Percentiles rank a stretch among this genome's conserved stretches.
Evolutionary conservation across 208 protist species (phyloP).

Genomic region (Crithidia brevicula): DNA sequence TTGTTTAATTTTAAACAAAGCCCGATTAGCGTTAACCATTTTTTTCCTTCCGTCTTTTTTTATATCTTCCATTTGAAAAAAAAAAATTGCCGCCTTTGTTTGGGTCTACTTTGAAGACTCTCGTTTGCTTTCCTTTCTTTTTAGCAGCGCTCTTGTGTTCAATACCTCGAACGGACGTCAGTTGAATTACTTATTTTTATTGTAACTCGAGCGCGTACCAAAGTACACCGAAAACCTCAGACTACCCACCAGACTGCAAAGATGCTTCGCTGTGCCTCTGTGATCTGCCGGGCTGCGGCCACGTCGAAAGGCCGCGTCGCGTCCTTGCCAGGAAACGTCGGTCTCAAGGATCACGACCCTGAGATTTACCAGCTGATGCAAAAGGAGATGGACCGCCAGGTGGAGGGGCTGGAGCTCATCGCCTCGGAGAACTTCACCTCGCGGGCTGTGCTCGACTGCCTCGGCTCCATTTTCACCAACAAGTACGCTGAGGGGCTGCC

Average conservation of each 20-base stretch:
- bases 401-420: slow-evolving; percentile 89
- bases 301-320: slow-evolving; percentile 1
- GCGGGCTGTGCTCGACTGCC: slow-evolving; percentile 96
- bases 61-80: too few species aligned
- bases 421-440: slow-evolving; percentile 99
- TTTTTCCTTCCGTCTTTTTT: background rate
- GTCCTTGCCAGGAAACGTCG: slow-evolving; percentile 31
- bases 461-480: slow-evolving; percentile 98
- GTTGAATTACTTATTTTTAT: slow-evolving; percentile 1
- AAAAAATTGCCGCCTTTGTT: too few species aligned
- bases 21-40: background rate
- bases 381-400: slow-evolving; percentile 87
- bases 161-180: too few species aligned
- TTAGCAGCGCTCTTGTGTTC: too few species aligned
- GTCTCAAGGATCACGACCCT: slow-evolving; percentile 68
- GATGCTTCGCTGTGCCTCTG: slow-evolving; percentile 26
- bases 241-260: too few species aligned
- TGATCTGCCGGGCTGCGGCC: slow-evolving; percentile 20
- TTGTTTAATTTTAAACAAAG: background rate
- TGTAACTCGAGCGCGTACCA: background rate
- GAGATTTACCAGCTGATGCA: slow-evolving; percentile 82
- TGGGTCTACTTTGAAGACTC: too few species aligned
- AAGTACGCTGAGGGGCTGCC: slow-evolving; percentile 99
- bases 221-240: background rate
- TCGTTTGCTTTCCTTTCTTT: background rate